phyloP scores from a whole-genome alignment of 148 eudicot species.

The Rhododendron molle region DNA sequence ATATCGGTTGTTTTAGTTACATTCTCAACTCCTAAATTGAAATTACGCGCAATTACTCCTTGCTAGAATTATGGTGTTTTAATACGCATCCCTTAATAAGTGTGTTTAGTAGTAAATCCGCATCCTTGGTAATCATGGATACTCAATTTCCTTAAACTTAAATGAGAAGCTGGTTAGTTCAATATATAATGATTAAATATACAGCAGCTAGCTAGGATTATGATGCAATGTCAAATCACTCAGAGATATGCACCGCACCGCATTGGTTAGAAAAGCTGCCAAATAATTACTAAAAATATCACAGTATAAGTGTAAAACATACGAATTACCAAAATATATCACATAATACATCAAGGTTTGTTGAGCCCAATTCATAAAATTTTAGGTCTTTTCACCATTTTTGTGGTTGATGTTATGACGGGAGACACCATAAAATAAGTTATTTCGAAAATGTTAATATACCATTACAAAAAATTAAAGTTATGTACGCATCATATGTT shows the following conservation, averaged over 20 bases:
- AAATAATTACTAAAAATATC: not conserved
- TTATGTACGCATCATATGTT: too few relatives aligned
- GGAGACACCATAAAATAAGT: too few relatives aligned
- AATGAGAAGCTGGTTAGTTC: not conserved
- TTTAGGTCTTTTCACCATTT: too few relatives aligned
- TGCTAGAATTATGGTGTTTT: not conserved
- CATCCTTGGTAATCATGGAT: not conserved
- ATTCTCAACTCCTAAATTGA: not conserved
- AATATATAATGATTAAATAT: not conserved
- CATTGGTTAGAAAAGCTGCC: not conserved
- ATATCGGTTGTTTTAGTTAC: not conserved
- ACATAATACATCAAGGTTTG: too few relatives aligned
- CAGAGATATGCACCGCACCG: not conserved
- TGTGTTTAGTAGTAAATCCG: not conserved
- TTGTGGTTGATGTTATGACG: too few relatives aligned
- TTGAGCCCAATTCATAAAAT: too few relatives aligned
- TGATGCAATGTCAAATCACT: not conserved
- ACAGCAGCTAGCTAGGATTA: not conserved
- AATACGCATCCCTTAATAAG: too few relatives aligned
- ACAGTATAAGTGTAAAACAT: not conserved
- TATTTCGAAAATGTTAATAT: too few relatives aligned
- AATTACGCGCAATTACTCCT: not conserved
- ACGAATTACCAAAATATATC: not conserved
- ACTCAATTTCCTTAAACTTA: not conserved
- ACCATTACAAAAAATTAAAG: too few relatives aligned